phyloP scores from a whole-genome alignment of 1,139 yeast genomes.

The Candida gigantensis region DNA sequence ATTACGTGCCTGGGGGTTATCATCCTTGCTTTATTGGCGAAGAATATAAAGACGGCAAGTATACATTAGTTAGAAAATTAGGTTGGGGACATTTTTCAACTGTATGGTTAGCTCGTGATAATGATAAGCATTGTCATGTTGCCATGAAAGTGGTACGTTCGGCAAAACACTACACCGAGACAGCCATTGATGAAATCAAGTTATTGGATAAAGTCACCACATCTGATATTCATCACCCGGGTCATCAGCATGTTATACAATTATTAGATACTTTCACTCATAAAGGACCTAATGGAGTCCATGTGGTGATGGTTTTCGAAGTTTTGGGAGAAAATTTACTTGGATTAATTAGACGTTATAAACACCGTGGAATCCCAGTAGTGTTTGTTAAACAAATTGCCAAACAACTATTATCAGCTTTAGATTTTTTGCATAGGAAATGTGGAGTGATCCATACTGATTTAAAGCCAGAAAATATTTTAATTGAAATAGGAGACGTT shows the following conservation, averaged over 20 bases:
- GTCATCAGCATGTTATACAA: conserved; percentile 64
- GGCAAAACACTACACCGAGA: conserved; percentile 74
- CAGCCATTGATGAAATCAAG: conserved; percentile 83
- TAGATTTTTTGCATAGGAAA: conserved; percentile 78
- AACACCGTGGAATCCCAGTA: conserved; percentile 74
- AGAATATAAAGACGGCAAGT: conserved; percentile 56
- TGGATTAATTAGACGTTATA: conserved; percentile 66
- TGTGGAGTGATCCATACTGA: conserved; percentile 95
- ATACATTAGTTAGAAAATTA: conserved; percentile 70
- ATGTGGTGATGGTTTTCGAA: conserved; percentile 86
- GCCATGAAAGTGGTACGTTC: conserved; percentile 86
- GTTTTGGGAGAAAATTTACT: conserved; percentile 81
- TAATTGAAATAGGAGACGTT: conserved; percentile 77
- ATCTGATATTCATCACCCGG: conserved; percentile 58
- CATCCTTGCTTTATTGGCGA: conserved; percentile 86
- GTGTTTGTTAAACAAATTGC: conserved; percentile 78
- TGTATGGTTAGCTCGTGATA: conserved; percentile 58
- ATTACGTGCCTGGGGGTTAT: conserved; percentile 82
- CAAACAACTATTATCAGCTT: conserved; percentile 70
- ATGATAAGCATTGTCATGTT: conserved; percentile 58
- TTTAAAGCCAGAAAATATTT: conserved; percentile 85
- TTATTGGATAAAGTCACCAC: conserved; percentile 53
- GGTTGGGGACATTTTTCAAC: conserved; percentile 58
- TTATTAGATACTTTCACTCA: conserved; percentile 68
- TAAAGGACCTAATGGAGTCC: conserved; percentile 73